Base-by-base conservation (phyloP, 1,284 basidiomycete genomes). In the Sanghuangporus sanghuang region DNA sequence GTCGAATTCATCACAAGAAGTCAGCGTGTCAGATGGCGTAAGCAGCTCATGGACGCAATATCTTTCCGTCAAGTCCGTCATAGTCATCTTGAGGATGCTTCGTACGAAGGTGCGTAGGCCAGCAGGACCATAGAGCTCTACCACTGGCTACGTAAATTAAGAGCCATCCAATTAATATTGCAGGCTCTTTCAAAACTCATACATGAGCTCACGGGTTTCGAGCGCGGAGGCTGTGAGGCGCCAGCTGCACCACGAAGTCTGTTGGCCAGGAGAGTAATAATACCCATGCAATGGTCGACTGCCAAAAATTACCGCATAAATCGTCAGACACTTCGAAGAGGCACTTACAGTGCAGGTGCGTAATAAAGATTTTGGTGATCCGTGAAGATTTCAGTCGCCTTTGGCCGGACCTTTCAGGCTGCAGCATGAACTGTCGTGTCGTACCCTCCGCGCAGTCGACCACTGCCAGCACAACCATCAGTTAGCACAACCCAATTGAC, bases 391-490 rank as follows among this genome's bases (percentile, higher is more conserved):
- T 83, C 50, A 89, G 66, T 38, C 72, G 64, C 27, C 71, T 71
- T 35, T 68, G 62, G 16, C 72, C 72, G 16, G 69, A 66, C 16
- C 68, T 68, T 16, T 73, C 70, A 42, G 77, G 72, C 72, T 82
- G 75, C 67, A 79, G 69, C 68, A 77, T 71, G 75, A 92, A 81
- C 67, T 90, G 86, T 55, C 83, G 81, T 18, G 85, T 79, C 2
- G 94, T 95, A 8, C 92, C 93, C 74, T 96, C 93, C 12, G 91
- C 92, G 68, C 89, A 90, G 71, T 96, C 93, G 57, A 96, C 85
- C 81, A 96, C 92, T 93, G 57, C 18, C 32, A 21, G 21, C 56
- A 46, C 50, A 18, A 18, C 6, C 14, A 52, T 50, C 39, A 11
- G 55, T 52, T 39, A 63, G 55, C 50, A 59, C 32, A 18, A 42